Conservation (phyloP, 2,329 filamentous ascomycete species). For the Eutypa lata region DNA sequence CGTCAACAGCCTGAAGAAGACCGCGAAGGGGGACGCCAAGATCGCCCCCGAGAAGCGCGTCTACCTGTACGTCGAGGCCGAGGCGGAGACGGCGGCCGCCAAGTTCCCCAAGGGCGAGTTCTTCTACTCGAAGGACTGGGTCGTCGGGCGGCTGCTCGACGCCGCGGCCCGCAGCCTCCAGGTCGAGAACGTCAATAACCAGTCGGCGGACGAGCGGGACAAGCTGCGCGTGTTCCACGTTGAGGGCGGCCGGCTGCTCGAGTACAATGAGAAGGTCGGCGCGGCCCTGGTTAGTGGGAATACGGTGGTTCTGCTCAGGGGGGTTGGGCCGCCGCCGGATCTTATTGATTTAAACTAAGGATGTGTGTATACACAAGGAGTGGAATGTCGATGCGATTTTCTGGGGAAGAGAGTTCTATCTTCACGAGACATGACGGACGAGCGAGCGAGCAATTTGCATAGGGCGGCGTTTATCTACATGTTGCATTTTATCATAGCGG, state of each 20-base stretch:
- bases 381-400: too few relatives aligned
- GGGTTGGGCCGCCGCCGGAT: slow-evolving; percentile 76
- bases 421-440: background rate
- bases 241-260: slow-evolving; percentile 80
- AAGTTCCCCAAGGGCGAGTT: slow-evolving; percentile 81
- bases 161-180: slow-evolving; percentile 73
- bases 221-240: slow-evolving; percentile 89
- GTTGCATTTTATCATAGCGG: background rate
- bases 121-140: slow-evolving; percentile 82
- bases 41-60: slow-evolving; percentile 79
- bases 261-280: slow-evolving; percentile 85
- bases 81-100: slow-evolving; percentile 77
- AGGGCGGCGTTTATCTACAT: background rate
- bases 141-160: slow-evolving; percentile 79
- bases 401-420: too few relatives aligned
- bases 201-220: slow-evolving; percentile 70
- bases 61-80: slow-evolving; percentile 87
- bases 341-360: slow-evolving; percentile 54
- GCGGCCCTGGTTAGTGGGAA: slow-evolving; percentile 73
- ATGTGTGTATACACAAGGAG: background rate
- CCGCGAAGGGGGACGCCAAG: slow-evolving; percentile 86
- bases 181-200: slow-evolving; percentile 81
- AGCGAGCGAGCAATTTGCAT: background rate
- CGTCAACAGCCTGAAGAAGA: slow-evolving; percentile 76
- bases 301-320: slow-evolving; percentile 82